phyloP scores from a whole-genome alignment of 176 grass and related monocot genomes.

The Oryza rufipogon region DNA sequence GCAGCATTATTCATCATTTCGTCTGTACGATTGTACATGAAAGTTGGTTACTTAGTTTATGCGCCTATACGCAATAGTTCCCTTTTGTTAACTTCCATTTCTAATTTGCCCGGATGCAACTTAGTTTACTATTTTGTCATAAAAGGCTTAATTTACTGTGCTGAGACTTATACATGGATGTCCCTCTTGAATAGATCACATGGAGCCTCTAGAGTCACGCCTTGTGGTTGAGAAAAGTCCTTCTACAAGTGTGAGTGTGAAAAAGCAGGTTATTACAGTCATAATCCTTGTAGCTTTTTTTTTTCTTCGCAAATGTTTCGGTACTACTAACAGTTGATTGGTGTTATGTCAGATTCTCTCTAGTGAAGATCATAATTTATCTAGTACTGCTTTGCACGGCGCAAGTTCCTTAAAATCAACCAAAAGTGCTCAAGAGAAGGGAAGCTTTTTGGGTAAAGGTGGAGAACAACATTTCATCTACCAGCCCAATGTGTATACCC shows the following conservation, averaged over 20 bases:
- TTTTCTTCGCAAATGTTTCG: background rate
- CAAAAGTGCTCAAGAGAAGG: slow-evolving; percentile 34
- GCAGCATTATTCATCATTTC: background rate
- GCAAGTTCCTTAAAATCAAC: slow-evolving; percentile 18
- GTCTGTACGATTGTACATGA: background rate
- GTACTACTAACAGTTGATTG: background rate
- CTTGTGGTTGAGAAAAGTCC: slow-evolving; percentile 19
- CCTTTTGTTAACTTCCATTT: background rate
- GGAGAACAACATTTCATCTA: slow-evolving; percentile 35
- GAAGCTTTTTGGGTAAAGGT: slow-evolving; percentile 39
- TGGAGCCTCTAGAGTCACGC: slow-evolving; percentile 8
- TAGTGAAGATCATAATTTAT: slow-evolving; percentile 32
- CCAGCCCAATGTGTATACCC: slow-evolving; percentile 38
- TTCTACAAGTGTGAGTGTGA: slow-evolving; percentile 20
- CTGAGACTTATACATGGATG: background rate
- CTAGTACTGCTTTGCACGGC: background rate
- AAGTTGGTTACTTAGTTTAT: background rate
- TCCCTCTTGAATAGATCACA: slow-evolving; percentile 22
- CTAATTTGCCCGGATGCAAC: background rate
- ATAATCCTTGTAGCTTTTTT: background rate
- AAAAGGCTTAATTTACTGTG: no score
- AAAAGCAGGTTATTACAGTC: slow-evolving; percentile 38
- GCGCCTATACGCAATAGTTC: background rate
- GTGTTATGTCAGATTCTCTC: slow-evolving; percentile 38
- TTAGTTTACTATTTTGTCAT: no score